Base-by-base conservation (phyloP, 495 filamentous ascomycete species). In the Xylaria longipes region DNA sequence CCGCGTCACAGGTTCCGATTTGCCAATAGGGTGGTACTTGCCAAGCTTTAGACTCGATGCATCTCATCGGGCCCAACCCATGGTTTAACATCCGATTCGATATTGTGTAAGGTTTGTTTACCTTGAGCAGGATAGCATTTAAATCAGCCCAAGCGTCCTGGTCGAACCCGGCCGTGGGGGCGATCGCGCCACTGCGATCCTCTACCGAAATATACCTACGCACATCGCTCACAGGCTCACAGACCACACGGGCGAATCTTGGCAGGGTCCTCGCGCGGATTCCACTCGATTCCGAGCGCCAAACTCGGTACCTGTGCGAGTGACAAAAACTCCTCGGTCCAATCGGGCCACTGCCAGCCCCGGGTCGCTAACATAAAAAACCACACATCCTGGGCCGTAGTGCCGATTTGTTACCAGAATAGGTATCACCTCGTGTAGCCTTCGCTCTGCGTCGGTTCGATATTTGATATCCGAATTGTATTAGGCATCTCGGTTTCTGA, bases 271-370 rank as follows among this genome's bases (percentile, higher is more conserved):
- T 35, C 17, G 31, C 46, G 63, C 57, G 57, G 57, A 22, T 63
- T 63, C 35, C 5, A 8, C 60, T 63, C 60, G 37, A 43, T 29
- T 67, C 65, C 33, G 48, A 67, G 65, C 65, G 66, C 66, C 54
- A 69, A 69, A 61, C 54, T 69, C 66, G 56, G 54, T 37, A 61
- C 43, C 31, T 20, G 9, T 45, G 56, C 37, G 29, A 48, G 22
- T 39, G 33, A 60, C 66, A 60, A 37, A 11, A 17, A 3, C 37
- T 35, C 65, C 0, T 41, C n/a, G 46, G 15, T 69, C 66, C 66
- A 69, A 69, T 69, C 66, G 66, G 66, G 56, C 66, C 52, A 68
- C 65, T 68, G 54, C 65, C 65, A 68, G 52, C 65, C 65, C 65
- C 50, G 25, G 52, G 37, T 66, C 66, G 33, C 39, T 35, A 33